phyloP scores from a whole-genome alignment of 352 stramenopile species.

The Stephanocyclus meneghinianus region DNA sequence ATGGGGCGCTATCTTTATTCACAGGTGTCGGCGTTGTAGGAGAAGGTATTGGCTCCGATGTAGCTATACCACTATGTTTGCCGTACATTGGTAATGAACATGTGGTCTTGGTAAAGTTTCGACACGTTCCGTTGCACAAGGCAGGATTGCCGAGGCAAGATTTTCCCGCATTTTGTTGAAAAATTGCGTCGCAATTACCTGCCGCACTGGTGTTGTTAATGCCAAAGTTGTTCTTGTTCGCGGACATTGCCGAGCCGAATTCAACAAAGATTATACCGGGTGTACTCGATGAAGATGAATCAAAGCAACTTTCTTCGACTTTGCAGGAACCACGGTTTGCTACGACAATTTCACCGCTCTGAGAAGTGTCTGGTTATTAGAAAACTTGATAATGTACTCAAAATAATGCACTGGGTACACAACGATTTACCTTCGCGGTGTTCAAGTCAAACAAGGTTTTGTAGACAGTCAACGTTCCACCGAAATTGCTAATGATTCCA shows the following conservation, averaged over 20 bases:
- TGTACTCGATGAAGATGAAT: slow-evolving; percentile 12
- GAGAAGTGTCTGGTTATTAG: neutral
- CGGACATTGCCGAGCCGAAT: slow-evolving; percentile 20
- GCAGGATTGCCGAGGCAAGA: slow-evolving; percentile 12
- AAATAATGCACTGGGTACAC: neutral
- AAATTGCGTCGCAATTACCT: slow-evolving; percentile 23
- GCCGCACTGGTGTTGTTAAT: slow-evolving; percentile 25
- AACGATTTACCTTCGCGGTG: slow-evolving; percentile 5
- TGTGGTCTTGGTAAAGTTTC: slow-evolving; percentile 19
- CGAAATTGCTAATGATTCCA: slow-evolving; percentile 40
- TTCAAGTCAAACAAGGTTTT: slow-evolving; percentile 32
- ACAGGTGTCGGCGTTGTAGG: neutral
- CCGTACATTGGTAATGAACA: slow-evolving; percentile 27
- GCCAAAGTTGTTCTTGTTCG: slow-evolving; percentile 43
- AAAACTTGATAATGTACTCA: neutral
- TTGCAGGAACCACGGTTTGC: slow-evolving; percentile 25
- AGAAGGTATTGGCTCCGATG: neutral
- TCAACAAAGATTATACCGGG: slow-evolving; percentile 48
- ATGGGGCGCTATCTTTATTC: neutral
- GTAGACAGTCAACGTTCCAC: slow-evolving; percentile 29
- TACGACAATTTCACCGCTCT: slow-evolving; percentile 36
- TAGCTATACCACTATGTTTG: neutral
- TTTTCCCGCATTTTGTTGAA: slow-evolving; percentile 16
- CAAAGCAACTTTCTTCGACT: slow-evolving; percentile 39
- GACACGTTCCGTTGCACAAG: slow-evolving; percentile 31